Percentiles rank a stretch among this genome's conserved stretches.
These are phyloP conservation scores for Hemisphaericaspora nanyangensis DNA, from an alignment of 805 yeast genomes.

Conservation along the genomic window DNA sequence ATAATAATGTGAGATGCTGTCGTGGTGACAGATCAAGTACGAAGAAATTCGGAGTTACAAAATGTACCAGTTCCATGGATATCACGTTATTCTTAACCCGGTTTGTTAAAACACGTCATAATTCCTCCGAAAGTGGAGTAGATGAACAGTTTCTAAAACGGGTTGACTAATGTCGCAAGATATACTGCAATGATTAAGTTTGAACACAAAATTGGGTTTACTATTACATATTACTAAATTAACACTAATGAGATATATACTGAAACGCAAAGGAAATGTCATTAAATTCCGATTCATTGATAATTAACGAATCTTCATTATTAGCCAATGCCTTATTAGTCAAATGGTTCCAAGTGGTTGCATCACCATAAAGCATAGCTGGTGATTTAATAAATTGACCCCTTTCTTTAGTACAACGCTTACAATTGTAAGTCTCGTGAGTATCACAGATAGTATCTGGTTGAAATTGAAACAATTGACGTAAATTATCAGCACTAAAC, in stretches of 20 bases:
- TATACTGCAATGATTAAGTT: too few species aligned
- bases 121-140: too few species aligned
- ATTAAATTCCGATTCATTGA: conserved; percentile 64
- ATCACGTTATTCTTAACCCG: too few species aligned
- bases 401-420: conserved; percentile 51
- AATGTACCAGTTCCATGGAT: too few species aligned
- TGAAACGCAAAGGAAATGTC: conserved; percentile 88
- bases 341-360: conserved; percentile 96
- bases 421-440: conserved; percentile 87
- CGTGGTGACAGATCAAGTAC: too few species aligned
- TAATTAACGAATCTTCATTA: conserved; percentile 74
- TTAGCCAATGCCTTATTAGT: conserved; percentile 54
- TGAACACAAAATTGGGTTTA: too few species aligned
- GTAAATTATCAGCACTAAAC: conserved; percentile 77
- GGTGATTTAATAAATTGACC: conserved; percentile 63
- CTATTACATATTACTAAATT: too few species aligned
- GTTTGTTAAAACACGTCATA: too few species aligned
- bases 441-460: conserved; percentile 77
- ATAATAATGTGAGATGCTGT: too few species aligned
- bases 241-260: conserved; percentile 72
- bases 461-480: conserved; percentile 69
- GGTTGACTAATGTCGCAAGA: too few species aligned
- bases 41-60: too few species aligned
- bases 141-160: too few species aligned
- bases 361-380: conserved; percentile 95